These are phyloP conservation scores for Candida awuae DNA, from an alignment of 805 yeast genomes.

Conservation along the genomic window DNA sequence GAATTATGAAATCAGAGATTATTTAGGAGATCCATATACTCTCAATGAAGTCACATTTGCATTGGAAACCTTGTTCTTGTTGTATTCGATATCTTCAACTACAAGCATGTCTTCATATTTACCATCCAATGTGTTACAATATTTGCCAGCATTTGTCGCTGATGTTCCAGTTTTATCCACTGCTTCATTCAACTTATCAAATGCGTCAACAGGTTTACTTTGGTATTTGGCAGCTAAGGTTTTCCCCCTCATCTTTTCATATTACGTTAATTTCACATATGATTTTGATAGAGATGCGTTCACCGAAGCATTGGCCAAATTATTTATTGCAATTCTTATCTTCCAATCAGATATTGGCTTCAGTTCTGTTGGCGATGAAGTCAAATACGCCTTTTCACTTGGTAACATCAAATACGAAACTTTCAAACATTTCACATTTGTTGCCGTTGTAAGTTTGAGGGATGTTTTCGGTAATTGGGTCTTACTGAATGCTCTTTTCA, in stretches of 20 bases:
- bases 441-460: conserved; percentile 33
- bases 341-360: conserved; percentile 24
- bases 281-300: conserved; percentile 49
- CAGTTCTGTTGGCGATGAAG: conserved; percentile 23
- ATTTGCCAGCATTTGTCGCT: conserved; percentile 19
- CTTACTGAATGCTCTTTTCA: conserved; percentile 38
- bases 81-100: conserved; percentile 12
- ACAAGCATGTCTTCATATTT: conserved; percentile 17
- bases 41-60: conserved; percentile 21
- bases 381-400: conserved; percentile 25
- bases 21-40: conserved; percentile 28
- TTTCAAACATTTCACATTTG: conserved; percentile 18
- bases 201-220: conserved; percentile 27
- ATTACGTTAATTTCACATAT: conserved; percentile 46
- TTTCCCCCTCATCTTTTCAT: conserved; percentile 37
- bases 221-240: conserved; percentile 37
- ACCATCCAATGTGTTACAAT: conserved; percentile 22
- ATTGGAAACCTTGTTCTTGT: conserved; percentile 19
- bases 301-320: conserved; percentile 38
- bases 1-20: conserved; percentile 25
- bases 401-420: conserved; percentile 22
- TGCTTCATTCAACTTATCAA: conserved; percentile 26
- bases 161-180: conserved; percentile 31
- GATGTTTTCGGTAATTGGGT: conserved; percentile 41
- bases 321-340: conserved; percentile 33